phyloP scores from a whole-genome alignment of 495 filamentous ascomycete species.

The Aspergillus panamensis region DNA sequence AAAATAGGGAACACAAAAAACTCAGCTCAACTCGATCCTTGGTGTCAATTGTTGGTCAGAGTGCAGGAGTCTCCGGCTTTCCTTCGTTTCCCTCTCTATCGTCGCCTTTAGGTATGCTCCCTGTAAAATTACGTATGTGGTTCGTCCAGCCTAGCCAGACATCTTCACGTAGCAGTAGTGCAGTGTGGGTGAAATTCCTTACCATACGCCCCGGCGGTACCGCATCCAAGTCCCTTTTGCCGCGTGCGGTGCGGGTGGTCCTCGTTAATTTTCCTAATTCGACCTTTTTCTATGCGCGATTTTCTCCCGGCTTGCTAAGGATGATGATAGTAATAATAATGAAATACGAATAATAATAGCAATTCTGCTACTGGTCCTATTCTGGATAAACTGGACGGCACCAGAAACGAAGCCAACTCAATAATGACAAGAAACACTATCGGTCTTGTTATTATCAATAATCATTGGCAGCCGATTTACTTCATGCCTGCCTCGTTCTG shows the following conservation, averaged over 20 bases:
- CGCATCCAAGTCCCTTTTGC: constrained; percentile 19
- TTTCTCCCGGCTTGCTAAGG: constrained; percentile 19
- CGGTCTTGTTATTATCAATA: constrained; percentile 15
- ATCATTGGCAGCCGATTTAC: constrained; percentile 6
- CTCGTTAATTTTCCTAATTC: constrained; percentile 27
- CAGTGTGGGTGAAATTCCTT: constrained; percentile 26
- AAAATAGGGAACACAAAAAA: not conserved
- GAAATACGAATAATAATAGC: constrained; percentile 3
- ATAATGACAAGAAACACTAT: constrained; percentile 21
- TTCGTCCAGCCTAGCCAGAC: not conserved
- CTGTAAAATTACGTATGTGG: constrained; percentile 9
- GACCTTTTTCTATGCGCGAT: constrained; percentile 26
- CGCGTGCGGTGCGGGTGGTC: constrained; percentile 29
- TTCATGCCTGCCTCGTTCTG: constrained; percentile 5
- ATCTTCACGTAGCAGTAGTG: constrained; percentile 3
- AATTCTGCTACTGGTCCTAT: constrained; percentile 8
- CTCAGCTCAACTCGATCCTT: not conserved
- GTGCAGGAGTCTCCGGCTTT: constrained; percentile 1
- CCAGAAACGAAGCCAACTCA: constrained; percentile 10
- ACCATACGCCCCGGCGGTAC: constrained; percentile 29
- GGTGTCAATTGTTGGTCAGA: not conserved
- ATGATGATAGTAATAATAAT: constrained; percentile 14
- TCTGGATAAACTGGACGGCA: not conserved
- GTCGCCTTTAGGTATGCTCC: not conserved
- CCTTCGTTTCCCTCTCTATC: not conserved